Evolutionary conservation across 768 basidiomycete species (phyloP), one percentile per base, ranked within the genome.

Genomic region (Trametes villosa): DNA sequence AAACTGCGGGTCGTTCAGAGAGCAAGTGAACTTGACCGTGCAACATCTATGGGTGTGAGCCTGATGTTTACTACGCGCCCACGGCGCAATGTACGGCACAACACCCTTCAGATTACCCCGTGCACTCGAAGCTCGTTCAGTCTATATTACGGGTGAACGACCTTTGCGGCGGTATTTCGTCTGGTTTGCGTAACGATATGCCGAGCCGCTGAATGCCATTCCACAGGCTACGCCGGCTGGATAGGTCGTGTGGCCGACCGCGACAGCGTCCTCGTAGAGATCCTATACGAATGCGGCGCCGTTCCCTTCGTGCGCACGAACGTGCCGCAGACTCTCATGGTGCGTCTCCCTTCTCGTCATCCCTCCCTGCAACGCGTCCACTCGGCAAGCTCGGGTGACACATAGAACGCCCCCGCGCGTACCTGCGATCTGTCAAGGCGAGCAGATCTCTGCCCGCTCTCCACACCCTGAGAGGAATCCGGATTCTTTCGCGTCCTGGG

Each of bases 221-320:
- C 46, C 18, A 17, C 29, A 78, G 84, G 85, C 9, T 87, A 85
- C 60, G 83, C 78, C 20, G 77, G 80, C 13, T 82, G 83, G 79
- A 76, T 86, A 30, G 85, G 82, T 3, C 72, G 76, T 45, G 70
- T 69, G 26, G 76, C 84, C 2, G 73, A 81, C 30, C 70, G 73
- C 20, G 79, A 86, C 72, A 76, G 81, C 27, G 79, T 81, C 13
- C 72, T 86, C 15, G 82, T 83, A 36, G 80, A 84, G 61, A 75
- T 86, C 45, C 71, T 86, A 27, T 73, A 79, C 53, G 77, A 83
- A 46, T 75, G 76, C 22, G 86, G 86, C n/a, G 86, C 85, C 1
- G 81, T 85, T 9, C 79, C 81, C 0, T 86, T 83, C 67, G 80
- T 83, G 38, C 76, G 80, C 17, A 85, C 83, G 9, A 83, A 84